Percentiles rank a stretch among this genome's conserved stretches.
Evolutionary conservation across 768 basidiomycete species (phyloP).

Genomic region (Daedalea quercina): DNA sequence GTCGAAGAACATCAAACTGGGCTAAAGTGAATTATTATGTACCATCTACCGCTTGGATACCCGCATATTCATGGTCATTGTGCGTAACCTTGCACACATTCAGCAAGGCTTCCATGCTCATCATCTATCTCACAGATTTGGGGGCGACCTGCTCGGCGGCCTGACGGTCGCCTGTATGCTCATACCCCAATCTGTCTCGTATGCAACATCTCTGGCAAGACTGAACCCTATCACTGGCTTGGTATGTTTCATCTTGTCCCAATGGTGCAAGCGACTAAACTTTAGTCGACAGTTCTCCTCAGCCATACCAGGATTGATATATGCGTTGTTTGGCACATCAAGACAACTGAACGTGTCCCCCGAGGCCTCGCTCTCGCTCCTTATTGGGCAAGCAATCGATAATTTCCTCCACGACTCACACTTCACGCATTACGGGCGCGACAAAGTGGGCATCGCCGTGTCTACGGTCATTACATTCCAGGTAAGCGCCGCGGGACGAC

Average conservation of each 20-base stretch:
- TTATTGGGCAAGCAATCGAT: conserved; percentile 81
- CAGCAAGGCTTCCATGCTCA: neutral
- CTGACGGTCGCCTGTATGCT: conserved; percentile 80
- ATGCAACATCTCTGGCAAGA: conserved; percentile 83
- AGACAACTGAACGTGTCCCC: conserved; percentile 79
- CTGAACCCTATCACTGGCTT: conserved; percentile 82
- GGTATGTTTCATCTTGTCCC: conserved; percentile 35
- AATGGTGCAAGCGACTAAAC: neutral
- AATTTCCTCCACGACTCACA: conserved; percentile 45
- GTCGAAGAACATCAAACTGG: conserved; percentile 19
- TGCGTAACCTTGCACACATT: conserved; percentile 28
- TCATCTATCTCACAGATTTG: conserved; percentile 31
- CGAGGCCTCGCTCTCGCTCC: conserved; percentile 81
- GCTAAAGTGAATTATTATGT: conserved; percentile 66
- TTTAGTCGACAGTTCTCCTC: conserved; percentile 71
- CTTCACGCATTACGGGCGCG: conserved; percentile 29
- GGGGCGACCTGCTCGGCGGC: conserved; percentile 77
- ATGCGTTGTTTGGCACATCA: conserved; percentile 85
- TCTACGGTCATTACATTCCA: conserved; percentile 83
- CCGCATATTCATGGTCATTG: conserved; percentile 64
- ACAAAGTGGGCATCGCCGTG: conserved; percentile 56
- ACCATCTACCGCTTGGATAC: conserved; percentile 75
- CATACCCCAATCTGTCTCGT: conserved; percentile 86
- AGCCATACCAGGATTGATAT: conserved; percentile 81
- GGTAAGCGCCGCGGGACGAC: conserved; percentile 30